Percentiles rank a stretch among this genome's conserved stretches.
Conservation (phyloP, 345 rosid species). For the Excoecaria cochinchinensis region DNA sequence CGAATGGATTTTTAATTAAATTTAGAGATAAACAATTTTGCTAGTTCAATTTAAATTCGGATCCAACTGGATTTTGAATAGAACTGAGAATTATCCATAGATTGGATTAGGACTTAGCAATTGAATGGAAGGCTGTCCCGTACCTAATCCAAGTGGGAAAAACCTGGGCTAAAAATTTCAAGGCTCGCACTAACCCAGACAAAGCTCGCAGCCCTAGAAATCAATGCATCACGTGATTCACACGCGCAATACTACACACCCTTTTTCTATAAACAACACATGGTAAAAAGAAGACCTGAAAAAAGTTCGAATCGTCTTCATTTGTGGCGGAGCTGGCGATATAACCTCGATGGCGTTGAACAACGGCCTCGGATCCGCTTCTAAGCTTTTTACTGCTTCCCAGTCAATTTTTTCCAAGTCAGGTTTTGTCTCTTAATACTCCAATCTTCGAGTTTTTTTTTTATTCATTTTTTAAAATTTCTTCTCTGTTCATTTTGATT, state of each 20-base stretch:
- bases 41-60: too few relatives aligned
- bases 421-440: conserved; percentile 37
- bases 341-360: conserved; percentile 54
- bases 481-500: neutral
- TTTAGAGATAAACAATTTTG: too few relatives aligned
- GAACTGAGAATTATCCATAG: neutral
- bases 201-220: conserved; percentile 2
- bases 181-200: too few relatives aligned
- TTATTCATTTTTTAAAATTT: neutral
- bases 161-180: neutral
- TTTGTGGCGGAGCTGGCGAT: neutral
- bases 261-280: neutral
- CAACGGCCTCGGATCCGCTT: conserved; percentile 63
- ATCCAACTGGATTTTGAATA: neutral
- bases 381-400: conserved; percentile 61
- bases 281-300: neutral
- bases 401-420: conserved; percentile 52
- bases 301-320: neutral
- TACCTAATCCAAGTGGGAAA: neutral
- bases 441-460: neutral
- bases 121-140: neutral
- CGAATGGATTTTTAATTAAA: too few relatives aligned
- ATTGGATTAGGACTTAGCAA: neutral
- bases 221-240: neutral
- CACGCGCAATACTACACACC: neutral